Conservation (phyloP, 2,329 filamentous ascomycete genomes). For the Penicillium sp. region DNA sequence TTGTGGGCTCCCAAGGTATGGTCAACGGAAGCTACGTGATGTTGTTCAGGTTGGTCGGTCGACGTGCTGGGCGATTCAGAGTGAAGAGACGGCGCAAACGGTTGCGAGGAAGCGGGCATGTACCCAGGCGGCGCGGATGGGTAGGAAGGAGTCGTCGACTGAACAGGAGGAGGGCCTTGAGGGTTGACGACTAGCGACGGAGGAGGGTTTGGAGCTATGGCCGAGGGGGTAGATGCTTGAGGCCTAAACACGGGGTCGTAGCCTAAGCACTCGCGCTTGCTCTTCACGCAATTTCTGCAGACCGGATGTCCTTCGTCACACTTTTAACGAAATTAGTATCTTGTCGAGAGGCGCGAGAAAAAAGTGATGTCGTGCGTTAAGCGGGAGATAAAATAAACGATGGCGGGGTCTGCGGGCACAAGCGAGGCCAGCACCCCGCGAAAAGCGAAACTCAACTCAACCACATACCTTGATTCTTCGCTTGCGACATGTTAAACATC, state of each 20-base stretch:
- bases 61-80: conserved; percentile 40
- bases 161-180: conserved; percentile 34
- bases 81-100: conserved; percentile 38
- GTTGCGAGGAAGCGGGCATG: conserved; percentile 39
- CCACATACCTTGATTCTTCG: conserved; percentile 68
- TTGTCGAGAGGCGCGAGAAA: conserved; percentile 19
- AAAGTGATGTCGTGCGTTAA: conserved; percentile 14
- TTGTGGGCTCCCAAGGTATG: conserved; percentile 58
- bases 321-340: conserved; percentile 47
- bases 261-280: conserved; percentile 65
- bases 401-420: conserved; percentile 29
- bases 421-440: conserved; percentile 26
- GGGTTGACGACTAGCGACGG: conserved; percentile 42
- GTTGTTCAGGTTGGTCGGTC: conserved; percentile 52
- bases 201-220: conserved; percentile 55
- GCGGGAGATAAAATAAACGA: conserved; percentile 24
- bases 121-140: conserved; percentile 41
- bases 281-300: conserved; percentile 71
- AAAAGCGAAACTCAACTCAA: conserved; percentile 12
- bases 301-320: conserved; percentile 94
- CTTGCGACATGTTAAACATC: conserved; percentile 65
- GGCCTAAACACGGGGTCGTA: conserved; percentile 70
- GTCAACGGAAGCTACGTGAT: conserved; percentile 59
- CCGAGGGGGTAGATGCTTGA: conserved; percentile 64
- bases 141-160: conserved; percentile 27